Evolutionary conservation across 129 eudicot species (phyloP).

Genomic region (Lonicera japonica): DNA sequence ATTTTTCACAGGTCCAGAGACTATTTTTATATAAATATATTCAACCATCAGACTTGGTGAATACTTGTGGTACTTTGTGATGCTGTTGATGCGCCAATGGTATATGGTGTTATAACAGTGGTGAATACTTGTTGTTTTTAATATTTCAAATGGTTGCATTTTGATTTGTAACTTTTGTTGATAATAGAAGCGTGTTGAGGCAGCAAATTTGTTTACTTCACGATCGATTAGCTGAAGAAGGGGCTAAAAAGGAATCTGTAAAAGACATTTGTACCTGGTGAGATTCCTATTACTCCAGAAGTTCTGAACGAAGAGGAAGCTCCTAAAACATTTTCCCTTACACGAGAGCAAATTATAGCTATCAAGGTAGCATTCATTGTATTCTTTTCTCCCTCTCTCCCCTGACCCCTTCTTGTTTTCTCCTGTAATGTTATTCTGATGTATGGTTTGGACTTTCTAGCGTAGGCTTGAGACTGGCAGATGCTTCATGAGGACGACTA

Average conservation of each 20-base stretch:
- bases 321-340: slow-evolving; percentile 75
- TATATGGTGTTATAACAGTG: too few relatives aligned
- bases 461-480: too few relatives aligned
- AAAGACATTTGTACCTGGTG: slow-evolving; percentile 85
- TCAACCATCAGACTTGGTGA: too few relatives aligned
- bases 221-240: slow-evolving; percentile 95
- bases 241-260: slow-evolving; percentile 63
- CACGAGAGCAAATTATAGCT: slow-evolving; percentile 93
- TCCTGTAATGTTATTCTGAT: too few relatives aligned
- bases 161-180: slow-evolving; percentile 6
- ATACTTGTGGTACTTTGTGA: too few relatives aligned
- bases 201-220: slow-evolving; percentile 65
- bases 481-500: too few relatives aligned
- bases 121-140: not conserved
- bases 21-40: too few relatives aligned
- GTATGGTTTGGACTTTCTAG: too few relatives aligned
- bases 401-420: not conserved
- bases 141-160: slow-evolving; percentile 1
- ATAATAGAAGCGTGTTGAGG: slow-evolving; percentile 77
- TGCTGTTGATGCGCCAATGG: too few relatives aligned
- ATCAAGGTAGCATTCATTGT: slow-evolving; percentile 56
- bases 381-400: not conserved
- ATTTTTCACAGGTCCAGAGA: too few relatives aligned
- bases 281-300: slow-evolving; percentile 44
- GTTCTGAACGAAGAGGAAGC: slow-evolving; percentile 65